Evolutionary conservation across 2,329 filamentous ascomycete genomes (phyloP).

Genomic region (Botryotinia convoluta): DNA sequence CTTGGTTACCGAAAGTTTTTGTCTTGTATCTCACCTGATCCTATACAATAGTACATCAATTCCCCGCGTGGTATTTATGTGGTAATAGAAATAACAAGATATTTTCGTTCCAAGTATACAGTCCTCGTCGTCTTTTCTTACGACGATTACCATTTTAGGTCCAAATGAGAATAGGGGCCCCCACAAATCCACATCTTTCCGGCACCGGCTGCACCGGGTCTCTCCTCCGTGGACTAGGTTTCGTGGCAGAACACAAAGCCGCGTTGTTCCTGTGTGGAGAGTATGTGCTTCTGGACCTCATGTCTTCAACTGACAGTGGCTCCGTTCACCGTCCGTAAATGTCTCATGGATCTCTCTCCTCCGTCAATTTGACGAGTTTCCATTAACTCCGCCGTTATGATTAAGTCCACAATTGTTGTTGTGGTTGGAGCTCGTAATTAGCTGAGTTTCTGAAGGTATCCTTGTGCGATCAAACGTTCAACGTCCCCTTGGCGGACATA

Average conservation of each 20-base stretch:
- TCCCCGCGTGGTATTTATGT: conserved; percentile 5
- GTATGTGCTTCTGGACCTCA: not conserved
- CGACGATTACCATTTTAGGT: not conserved
- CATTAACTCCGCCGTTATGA: not conserved
- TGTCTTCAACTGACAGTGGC: not conserved
- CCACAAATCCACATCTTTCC: conserved; percentile 15
- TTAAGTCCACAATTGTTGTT: not conserved
- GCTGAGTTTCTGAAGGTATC: conserved; percentile 86
- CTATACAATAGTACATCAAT: not conserved
- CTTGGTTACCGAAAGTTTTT: not conserved
- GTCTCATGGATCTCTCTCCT: not conserved
- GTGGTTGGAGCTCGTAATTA: conserved; percentile 46
- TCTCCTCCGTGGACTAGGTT: conserved; percentile 6
- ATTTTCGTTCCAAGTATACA: not conserved
- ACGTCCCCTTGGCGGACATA: conserved; percentile 96
- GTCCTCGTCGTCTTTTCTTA: not conserved
- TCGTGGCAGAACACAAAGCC: conserved; percentile 7
- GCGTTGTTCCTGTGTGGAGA: not conserved
- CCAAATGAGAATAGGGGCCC: not conserved
- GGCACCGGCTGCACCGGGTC: conserved; percentile 20
- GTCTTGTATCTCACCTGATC: conserved; percentile 15
- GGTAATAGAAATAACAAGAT: conserved; percentile 13
- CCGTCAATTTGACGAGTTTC: not conserved
- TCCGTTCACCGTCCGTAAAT: not conserved
- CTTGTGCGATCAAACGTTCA: conserved; percentile 88